Evolutionary conservation across 2,329 filamentous ascomycete genomes (phyloP).

Genomic region (Aureobasidium sp.): DNA sequence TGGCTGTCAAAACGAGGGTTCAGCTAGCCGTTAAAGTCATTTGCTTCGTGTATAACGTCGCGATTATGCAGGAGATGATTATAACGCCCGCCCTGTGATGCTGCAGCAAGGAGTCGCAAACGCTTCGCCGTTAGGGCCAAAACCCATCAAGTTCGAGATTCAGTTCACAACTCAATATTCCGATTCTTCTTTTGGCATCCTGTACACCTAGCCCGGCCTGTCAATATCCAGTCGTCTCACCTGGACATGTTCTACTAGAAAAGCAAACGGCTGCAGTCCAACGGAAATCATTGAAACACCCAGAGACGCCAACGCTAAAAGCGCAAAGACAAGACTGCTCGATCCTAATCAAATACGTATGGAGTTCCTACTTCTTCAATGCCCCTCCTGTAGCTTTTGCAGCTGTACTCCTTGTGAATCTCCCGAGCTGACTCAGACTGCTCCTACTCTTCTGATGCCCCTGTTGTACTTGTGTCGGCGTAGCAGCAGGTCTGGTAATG

Average conservation of each 20-base stretch:
- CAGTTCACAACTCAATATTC: too few relatives aligned
- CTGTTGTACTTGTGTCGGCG: conserved; percentile 18
- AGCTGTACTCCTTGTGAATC: conserved; percentile 40
- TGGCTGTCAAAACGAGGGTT: conserved; percentile 1
- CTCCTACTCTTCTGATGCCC: conserved; percentile 37
- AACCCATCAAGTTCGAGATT: too few relatives aligned
- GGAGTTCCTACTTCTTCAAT: background rate
- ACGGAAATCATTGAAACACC: too few relatives aligned
- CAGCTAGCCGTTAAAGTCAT: background rate
- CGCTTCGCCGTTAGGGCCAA: too few relatives aligned
- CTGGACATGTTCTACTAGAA: too few relatives aligned
- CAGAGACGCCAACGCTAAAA: background rate
- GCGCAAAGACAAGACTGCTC: background rate
- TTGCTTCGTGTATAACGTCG: background rate
- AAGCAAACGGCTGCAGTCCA: too few relatives aligned
- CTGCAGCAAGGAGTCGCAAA: background rate
- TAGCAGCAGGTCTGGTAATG: conserved; percentile 12
- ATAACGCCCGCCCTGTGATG: too few relatives aligned
- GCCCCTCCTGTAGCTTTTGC: conserved; percentile 10
- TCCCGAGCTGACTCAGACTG: conserved; percentile 49
- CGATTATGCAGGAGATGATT: background rate
- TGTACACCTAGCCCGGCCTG: too few relatives aligned
- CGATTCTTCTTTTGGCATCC: too few relatives aligned
- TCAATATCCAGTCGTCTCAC: too few relatives aligned
- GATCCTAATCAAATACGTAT: too few relatives aligned